Evolutionary conservation across 139 green algal species (phyloP).

Genomic region (Chlorella sp.): DNA sequence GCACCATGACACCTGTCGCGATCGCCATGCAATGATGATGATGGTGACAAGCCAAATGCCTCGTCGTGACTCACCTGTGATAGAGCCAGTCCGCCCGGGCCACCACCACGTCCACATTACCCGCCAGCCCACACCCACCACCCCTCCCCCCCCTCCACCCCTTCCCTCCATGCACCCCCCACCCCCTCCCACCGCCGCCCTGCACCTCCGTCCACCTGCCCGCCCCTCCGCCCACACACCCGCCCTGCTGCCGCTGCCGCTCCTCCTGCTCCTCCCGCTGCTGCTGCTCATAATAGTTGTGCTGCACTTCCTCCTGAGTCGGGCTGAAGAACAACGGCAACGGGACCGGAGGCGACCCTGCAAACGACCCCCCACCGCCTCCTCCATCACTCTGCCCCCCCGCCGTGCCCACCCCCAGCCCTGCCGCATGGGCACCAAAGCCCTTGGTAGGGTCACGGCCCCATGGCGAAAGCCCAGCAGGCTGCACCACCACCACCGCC

Average conservation of each 20-base stretch:
- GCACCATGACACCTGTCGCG: not conserved
- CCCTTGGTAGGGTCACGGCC: too few relatives aligned
- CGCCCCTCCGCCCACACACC: not conserved
- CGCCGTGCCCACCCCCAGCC: too few relatives aligned
- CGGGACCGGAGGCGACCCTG: too few relatives aligned
- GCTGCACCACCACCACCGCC: too few relatives aligned
- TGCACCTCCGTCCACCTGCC: not conserved
- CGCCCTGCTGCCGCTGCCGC: not conserved
- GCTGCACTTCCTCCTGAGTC: too few relatives aligned
- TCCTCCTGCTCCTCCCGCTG: slow-evolving; percentile 1
- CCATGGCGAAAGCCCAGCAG: too few relatives aligned
- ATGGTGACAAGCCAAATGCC: not conserved
- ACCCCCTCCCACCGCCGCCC: not conserved
- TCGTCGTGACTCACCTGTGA: not conserved
- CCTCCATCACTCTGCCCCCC: too few relatives aligned
- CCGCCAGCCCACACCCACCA: slow-evolving; percentile 51
- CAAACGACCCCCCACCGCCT: too few relatives aligned
- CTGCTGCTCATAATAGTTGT: not conserved
- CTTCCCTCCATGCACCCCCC: not conserved
- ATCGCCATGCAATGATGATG: not conserved
- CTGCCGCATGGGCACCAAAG: too few relatives aligned
- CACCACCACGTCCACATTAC: slow-evolving; percentile 66
- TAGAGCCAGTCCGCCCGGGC: slow-evolving; percentile 67
- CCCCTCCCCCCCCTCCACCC: not conserved
- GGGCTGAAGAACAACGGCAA: too few relatives aligned